These are phyloP conservation scores for Lentinula edodes DNA, from an alignment of 768 basidiomycete genomes.

Conservation along the genomic window DNA sequence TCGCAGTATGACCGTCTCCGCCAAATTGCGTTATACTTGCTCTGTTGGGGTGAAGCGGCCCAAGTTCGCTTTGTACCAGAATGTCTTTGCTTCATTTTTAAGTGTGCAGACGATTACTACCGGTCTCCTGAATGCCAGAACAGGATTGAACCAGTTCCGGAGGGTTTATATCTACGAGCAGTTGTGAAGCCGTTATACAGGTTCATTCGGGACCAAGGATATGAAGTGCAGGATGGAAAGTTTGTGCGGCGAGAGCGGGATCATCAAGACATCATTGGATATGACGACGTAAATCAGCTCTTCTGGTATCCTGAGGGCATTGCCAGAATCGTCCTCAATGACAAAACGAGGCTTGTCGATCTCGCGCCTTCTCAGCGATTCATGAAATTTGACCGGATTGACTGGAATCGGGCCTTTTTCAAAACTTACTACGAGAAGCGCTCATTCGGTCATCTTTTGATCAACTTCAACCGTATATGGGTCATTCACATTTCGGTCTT, in stretches of 20 bases:
- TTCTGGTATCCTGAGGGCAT: conserved; percentile 99
- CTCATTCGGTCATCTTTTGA: conserved; percentile 91
- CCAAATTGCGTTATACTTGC: conserved; percentile 91
- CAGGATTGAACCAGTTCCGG: conserved; percentile 85
- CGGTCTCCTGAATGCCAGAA: conserved; percentile 98
- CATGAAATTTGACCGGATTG: conserved; percentile 95
- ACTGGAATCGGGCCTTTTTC: conserved; percentile 96
- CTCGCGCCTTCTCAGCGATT: conserved; percentile 88
- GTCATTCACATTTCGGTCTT: conserved; percentile 93
- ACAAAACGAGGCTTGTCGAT: conserved; percentile 93
- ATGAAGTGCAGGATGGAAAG: conserved; percentile 92
- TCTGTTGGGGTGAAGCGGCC: conserved; percentile 98
- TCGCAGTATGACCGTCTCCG: conserved; percentile 95
- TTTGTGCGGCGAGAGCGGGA: conserved; percentile 92
- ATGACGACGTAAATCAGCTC: conserved; percentile 97
- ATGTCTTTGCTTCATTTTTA: conserved; percentile 99
- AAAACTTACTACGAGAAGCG: conserved; percentile 99
- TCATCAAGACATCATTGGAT: conserved; percentile 93
- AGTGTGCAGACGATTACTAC: conserved; percentile 99
- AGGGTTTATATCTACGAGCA: conserved; percentile 88
- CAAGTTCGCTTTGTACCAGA: conserved; percentile 97
- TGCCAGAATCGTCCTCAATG: conserved; percentile 79
- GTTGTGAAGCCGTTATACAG: conserved; percentile 93
- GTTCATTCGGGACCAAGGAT: conserved; percentile 96
- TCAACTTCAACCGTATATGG: conserved; percentile 99